Evolutionary conservation across 2,329 filamentous ascomycete species (phyloP).

Genomic region (Fusarium proliferatum): DNA sequence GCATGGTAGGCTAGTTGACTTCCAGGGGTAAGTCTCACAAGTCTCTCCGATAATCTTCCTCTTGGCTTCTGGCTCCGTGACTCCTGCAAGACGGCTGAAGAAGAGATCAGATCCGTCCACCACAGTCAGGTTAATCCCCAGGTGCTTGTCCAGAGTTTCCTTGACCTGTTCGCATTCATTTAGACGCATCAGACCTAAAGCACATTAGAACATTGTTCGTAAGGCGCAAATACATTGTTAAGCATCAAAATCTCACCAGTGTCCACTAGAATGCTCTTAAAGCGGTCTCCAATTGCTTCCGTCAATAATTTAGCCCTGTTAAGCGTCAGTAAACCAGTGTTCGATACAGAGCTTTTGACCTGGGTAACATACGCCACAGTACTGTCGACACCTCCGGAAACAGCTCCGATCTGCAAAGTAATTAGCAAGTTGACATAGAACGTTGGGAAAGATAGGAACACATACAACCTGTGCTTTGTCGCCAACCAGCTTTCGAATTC

Average conservation of each 20-base stretch:
- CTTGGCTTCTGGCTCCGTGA: neutral
- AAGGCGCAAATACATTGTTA: too few species aligned
- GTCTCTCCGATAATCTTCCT: neutral
- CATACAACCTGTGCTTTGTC: slow-evolving; percentile 34
- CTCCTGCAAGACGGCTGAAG: neutral
- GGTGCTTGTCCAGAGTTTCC: neutral
- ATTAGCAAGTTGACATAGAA: slow-evolving; percentile 14
- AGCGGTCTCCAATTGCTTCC: neutral
- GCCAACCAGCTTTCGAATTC: neutral
- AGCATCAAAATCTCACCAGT: slow-evolving; percentile 24
- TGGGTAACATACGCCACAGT: neutral
- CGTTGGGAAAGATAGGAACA: slow-evolving; percentile 24
- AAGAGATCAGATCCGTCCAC: neutral
- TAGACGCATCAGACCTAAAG: neutral
- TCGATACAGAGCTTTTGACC: neutral
- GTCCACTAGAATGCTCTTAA: neutral
- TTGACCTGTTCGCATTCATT: neutral
- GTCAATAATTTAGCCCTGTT: neutral
- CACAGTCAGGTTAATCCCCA: neutral
- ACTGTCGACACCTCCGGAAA: neutral
- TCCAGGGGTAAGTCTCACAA: slow-evolving; percentile 12
- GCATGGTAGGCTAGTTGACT: neutral
- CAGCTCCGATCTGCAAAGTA: slow-evolving; percentile 7
- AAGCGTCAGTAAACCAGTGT: neutral
- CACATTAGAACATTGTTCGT: neutral